phyloP scores from a whole-genome alignment of 2,329 filamentous ascomycete species.

The Chlorencoelia australis region DNA sequence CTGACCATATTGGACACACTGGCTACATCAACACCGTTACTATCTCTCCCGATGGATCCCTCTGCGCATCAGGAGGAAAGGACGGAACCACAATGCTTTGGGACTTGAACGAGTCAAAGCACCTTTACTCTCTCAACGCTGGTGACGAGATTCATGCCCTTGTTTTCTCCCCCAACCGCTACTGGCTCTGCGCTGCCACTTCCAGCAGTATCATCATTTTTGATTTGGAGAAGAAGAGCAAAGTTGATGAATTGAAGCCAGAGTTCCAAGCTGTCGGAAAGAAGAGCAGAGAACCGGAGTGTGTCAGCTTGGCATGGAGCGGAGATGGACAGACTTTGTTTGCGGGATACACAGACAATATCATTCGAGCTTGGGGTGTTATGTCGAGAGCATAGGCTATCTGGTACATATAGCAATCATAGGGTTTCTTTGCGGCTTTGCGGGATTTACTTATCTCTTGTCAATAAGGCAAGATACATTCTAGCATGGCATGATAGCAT shows the following conservation, averaged over 20 bases:
- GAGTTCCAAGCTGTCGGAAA: slow-evolving; percentile 93
- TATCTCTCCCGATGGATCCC: slow-evolving; percentile 98
- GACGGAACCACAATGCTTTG: slow-evolving; percentile 99
- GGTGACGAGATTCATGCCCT: slow-evolving; percentile 99
- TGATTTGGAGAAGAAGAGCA: slow-evolving; percentile 99
- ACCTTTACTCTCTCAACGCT: slow-evolving; percentile 98
- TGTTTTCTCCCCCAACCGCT: slow-evolving; percentile 99
- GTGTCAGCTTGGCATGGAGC: slow-evolving; percentile 92
- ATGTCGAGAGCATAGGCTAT: slow-evolving; percentile 74
- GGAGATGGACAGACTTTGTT: slow-evolving; percentile 99
- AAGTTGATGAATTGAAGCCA: slow-evolving; percentile 99
- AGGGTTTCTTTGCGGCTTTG: slow-evolving; percentile 24
- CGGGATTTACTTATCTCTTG: slow-evolving; percentile 26
- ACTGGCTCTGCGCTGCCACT: slow-evolving; percentile 99
- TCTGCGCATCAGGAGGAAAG: slow-evolving; percentile 98
- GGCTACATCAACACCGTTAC: slow-evolving; percentile 99
- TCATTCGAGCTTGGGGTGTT: slow-evolving; percentile 95
- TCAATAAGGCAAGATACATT: slow-evolving; percentile 25
- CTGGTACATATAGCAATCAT: slow-evolving; percentile 21
- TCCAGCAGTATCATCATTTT: slow-evolving; percentile 99
- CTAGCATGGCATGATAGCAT: slow-evolving; percentile 24
- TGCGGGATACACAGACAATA: slow-evolving; percentile 99
- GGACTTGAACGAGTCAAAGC: slow-evolving; percentile 99
- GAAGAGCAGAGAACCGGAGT: slow-evolving; percentile 99
- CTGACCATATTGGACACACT: slow-evolving; percentile 99